These are phyloP conservation scores for Nakaseomyces kungkrabaensis DNA, from an alignment of 1,139 yeast species.

Conservation along the genomic window DNA sequence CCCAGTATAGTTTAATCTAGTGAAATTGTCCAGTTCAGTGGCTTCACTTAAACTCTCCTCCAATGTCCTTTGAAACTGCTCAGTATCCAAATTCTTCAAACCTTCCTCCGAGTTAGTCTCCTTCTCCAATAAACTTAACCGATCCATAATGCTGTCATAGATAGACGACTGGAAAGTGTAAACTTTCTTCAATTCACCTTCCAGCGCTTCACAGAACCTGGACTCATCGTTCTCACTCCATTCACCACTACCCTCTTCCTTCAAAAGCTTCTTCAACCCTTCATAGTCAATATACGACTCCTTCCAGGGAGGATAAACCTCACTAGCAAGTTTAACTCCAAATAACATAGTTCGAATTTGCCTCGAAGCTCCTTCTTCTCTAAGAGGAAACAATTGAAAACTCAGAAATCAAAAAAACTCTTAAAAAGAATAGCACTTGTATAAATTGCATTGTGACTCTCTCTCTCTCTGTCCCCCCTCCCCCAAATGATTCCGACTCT, in stretches of 20 bases:
- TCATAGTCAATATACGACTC: conserved; percentile 74
- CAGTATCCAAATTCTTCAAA: conserved; percentile 22
- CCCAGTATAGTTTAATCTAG: conserved; percentile 88
- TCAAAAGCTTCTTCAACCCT: conserved; percentile 64
- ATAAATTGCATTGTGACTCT: no score
- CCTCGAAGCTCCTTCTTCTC: no score
- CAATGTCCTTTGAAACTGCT: conserved; percentile 48
- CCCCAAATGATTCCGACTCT: no score
- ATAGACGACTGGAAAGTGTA: conserved; percentile 71
- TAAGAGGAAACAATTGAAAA: no score
- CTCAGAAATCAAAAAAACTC: no score
- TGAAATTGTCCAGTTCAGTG: conserved; percentile 80
- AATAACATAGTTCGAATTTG: conserved; percentile 49
- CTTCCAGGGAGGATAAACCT: conserved; percentile 84
- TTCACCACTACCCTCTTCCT: conserved; percentile 38
- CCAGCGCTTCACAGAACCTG: conserved; percentile 70
- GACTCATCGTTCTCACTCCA: conserved; percentile 84
- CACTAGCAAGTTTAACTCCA: conserved; percentile 73
- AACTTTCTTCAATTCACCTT: conserved; percentile 84
- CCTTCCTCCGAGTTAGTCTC: conserved; percentile 28
- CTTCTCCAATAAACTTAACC: conserved; percentile 54
- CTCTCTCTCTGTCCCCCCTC: no score
- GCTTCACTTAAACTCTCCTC: conserved; percentile 69
- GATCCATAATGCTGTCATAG: conserved; percentile 58
- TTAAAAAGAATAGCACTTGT: no score